These are phyloP conservation scores for Fusarium pseudoanthophilum DNA, from an alignment of 2,329 filamentous ascomycete species.

Conservation along the genomic window DNA sequence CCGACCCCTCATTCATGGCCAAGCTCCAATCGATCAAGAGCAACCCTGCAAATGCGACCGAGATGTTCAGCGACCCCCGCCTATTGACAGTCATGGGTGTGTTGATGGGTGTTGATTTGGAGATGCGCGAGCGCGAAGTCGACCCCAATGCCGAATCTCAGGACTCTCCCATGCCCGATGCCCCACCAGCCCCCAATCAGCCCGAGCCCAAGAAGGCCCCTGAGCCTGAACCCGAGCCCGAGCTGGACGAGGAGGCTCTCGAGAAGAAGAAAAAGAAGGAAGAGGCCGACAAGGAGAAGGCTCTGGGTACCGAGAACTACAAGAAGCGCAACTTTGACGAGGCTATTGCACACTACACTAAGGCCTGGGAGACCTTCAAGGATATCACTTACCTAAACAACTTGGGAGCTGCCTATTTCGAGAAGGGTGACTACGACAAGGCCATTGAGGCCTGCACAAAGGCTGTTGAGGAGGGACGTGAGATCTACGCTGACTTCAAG, in stretches of 20 bases:
- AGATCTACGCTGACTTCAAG: constrained; percentile 96
- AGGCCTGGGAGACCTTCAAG: constrained; percentile 94
- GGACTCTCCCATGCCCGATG: constrained; percentile 83
- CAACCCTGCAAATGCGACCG: constrained; percentile 82
- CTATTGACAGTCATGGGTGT: constrained; percentile 96
- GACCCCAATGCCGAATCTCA: constrained; percentile 50
- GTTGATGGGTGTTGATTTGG: constrained; percentile 92
- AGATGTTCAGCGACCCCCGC: constrained; percentile 87
- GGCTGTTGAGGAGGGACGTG: constrained; percentile 89
- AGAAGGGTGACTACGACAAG: constrained; percentile 93
- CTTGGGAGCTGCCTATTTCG: constrained; percentile 90
- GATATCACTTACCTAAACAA: constrained; percentile 99
- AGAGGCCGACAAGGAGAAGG: constrained; percentile 94
- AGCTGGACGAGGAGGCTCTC: constrained; percentile 83
- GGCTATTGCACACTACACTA: constrained; percentile 92
- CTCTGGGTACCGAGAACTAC: constrained; percentile 91
- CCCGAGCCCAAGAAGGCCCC: constrained; percentile 66
- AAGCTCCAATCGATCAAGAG: constrained; percentile 85
- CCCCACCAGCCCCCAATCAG: constrained; percentile 53
- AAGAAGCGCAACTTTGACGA: constrained; percentile 98
- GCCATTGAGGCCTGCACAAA: constrained; percentile 88
- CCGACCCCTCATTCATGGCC: constrained; percentile 86
- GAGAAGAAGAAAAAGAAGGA: constrained; percentile 92
- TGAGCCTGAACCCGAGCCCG: constrained; percentile 70
- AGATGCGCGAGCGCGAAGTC: constrained; percentile 51